Evolutionary conservation across 495 filamentous ascomycete species (phyloP).

Genomic region (Thermothielavioides terrestris): DNA sequence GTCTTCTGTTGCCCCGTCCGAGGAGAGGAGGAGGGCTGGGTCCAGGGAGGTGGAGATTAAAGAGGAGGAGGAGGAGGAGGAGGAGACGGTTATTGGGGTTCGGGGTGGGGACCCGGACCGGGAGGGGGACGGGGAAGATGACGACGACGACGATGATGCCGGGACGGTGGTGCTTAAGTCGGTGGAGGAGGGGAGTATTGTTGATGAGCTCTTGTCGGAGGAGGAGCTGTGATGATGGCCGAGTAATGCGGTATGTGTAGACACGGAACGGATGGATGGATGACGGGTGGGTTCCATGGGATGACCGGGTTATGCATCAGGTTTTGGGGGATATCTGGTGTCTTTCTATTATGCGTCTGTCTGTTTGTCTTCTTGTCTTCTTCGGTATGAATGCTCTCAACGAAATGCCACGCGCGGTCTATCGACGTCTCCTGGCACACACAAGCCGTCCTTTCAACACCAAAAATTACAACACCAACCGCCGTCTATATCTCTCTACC

Average conservation of each 20-base stretch:
- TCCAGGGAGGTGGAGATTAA: slow-evolving; percentile 6
- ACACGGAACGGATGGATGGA: background rate
- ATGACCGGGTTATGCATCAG: no score
- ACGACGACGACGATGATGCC: slow-evolving; percentile 5
- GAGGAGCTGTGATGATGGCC: slow-evolving; percentile 21
- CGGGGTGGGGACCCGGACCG: background rate
- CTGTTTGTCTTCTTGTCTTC: background rate
- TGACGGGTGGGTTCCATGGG: background rate
- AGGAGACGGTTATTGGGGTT: background rate
- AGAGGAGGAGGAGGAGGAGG: slow-evolving; percentile 11
- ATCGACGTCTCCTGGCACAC: no score
- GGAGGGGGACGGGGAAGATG: slow-evolving; percentile 7
- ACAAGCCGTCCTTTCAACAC: no score
- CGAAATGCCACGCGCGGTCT: no score
- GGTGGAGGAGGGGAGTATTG: slow-evolving; percentile 13
- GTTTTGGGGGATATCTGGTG: no score
- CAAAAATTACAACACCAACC: no score
- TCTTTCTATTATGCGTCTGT: background rate
- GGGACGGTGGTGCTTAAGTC: slow-evolving; percentile 6
- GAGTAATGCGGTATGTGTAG: background rate
- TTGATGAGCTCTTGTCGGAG: slow-evolving; percentile 41
- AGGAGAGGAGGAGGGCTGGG: slow-evolving; percentile 8
- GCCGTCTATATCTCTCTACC: background rate
- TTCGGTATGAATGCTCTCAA: no score
- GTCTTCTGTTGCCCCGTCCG: slow-evolving; percentile 1